Evolutionary conservation across 2,329 filamentous ascomycete species (phyloP).

Genomic region (Sporothrix curviconia): DNA sequence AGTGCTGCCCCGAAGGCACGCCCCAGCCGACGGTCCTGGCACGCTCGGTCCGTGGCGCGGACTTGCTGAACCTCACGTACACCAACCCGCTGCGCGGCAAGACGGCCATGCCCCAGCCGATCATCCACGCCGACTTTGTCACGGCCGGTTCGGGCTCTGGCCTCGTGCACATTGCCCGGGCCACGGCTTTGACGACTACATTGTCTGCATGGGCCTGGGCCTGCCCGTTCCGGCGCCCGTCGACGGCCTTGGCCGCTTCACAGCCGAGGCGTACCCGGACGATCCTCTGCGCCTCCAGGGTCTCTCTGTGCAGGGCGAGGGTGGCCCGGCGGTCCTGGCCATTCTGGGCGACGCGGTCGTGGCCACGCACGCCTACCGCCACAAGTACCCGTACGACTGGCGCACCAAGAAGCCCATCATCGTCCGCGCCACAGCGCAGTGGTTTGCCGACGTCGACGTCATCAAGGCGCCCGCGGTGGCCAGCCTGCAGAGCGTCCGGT

Average conservation of each 20-base stretch:
- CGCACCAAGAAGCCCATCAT: constrained; percentile 89
- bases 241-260: constrained; percentile 75
- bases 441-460: constrained; percentile 86
- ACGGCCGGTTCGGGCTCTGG: constrained; percentile 86
- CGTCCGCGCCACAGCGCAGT: constrained; percentile 86
- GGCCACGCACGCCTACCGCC: constrained; percentile 62
- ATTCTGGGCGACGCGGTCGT: constrained; percentile 63
- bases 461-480: constrained; percentile 70
- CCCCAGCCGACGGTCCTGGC: constrained; percentile 64
- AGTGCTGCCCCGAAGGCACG: constrained; percentile 40
- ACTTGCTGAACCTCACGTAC: constrained; percentile 62
- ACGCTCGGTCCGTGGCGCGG: constrained; percentile 61
- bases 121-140: constrained; percentile 84
- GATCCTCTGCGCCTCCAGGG: constrained; percentile 61
- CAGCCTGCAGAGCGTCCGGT: constrained; percentile 64
- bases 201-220: constrained; percentile 63
- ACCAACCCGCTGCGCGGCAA: constrained; percentile 60
- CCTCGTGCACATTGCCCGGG: constrained; percentile 89
- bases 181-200: constrained; percentile 95
- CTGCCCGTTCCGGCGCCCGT: constrained; percentile 77
- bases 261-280: constrained; percentile 67
- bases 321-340: constrained; percentile 49
- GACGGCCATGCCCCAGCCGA: constrained; percentile 51
- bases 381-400: constrained; percentile 99
- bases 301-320: constrained; percentile 48